These are phyloP conservation scores for Parastagonospora nodorum DNA, from an alignment of 2,329 filamentous ascomycete genomes.

Conservation along the genomic window DNA sequence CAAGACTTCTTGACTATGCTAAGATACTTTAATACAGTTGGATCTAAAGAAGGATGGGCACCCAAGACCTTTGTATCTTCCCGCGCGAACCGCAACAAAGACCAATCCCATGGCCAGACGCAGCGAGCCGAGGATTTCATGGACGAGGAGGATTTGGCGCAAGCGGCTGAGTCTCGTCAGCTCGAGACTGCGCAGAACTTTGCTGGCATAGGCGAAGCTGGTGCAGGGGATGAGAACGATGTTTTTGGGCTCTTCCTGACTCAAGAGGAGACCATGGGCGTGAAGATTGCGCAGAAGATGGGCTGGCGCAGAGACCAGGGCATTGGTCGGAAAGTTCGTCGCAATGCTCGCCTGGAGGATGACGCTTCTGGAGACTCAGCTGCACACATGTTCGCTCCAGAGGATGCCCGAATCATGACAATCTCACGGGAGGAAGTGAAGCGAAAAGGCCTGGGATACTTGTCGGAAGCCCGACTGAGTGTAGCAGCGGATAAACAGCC, in stretches of 20 bases:
- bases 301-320: conserved; percentile 96
- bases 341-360: conserved; percentile 71
- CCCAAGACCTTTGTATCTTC: conserved; percentile 92
- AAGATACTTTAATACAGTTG: conserved; percentile 97
- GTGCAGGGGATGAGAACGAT: conserved; percentile 55
- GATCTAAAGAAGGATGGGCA: conserved; percentile 97
- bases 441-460: conserved; percentile 70
- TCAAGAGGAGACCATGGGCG: conserved; percentile 82
- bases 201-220: conserved; percentile 73
- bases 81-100: conserved; percentile 75
- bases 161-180: conserved; percentile 77
- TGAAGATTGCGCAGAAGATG: conserved; percentile 86
- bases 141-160: conserved; percentile 94
- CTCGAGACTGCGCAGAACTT: conserved; percentile 77
- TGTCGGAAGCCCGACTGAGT: conserved; percentile 62
- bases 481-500: conserved; percentile 31
- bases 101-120: conserved; percentile 58
- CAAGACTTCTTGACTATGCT: conserved; percentile 44
- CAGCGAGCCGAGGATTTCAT: conserved; percentile 89
- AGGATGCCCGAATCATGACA: conserved; percentile 72
- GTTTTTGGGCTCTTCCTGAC: conserved; percentile 74
- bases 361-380: conserved; percentile 46
- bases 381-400: conserved; percentile 81
- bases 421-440: conserved; percentile 69
- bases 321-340: conserved; percentile 82